Conservation (phyloP, 768 basidiomycete genomes). For the Fibroporia radiculosa region DNA sequence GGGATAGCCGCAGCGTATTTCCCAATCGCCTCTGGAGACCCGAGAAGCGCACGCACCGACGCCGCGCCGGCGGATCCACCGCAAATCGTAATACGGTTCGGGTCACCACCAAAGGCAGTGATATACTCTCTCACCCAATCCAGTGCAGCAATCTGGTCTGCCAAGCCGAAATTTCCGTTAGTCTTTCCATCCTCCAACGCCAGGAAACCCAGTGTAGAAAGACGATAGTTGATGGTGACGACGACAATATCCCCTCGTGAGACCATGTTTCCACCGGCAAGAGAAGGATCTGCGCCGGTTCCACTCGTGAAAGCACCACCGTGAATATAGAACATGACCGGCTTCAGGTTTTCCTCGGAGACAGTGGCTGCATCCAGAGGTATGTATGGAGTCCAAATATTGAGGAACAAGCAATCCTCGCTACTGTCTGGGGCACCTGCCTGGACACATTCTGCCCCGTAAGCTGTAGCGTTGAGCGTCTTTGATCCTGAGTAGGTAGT, state of each 20-base stretch:
- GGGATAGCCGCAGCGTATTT: slow-evolving; percentile 27
- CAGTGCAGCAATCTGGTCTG: slow-evolving; percentile 33
- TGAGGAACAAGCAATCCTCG: slow-evolving; percentile 42
- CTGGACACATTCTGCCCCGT: slow-evolving; percentile 16
- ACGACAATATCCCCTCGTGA: slow-evolving; percentile 35
- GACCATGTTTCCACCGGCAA: slow-evolving; percentile 37
- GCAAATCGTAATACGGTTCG: slow-evolving; percentile 40
- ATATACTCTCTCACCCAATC: slow-evolving; percentile 46
- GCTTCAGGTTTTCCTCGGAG: slow-evolving; percentile 23
- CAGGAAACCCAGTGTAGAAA: slow-evolving; percentile 37
- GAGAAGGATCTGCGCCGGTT: slow-evolving; percentile 31
- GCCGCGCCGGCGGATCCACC: slow-evolving; percentile 49
- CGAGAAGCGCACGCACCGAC: slow-evolving; percentile 28
- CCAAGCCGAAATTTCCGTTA: slow-evolving; percentile 40
- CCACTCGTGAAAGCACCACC: slow-evolving; percentile 39
- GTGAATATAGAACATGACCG: slow-evolving; percentile 45
- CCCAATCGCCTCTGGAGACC: slow-evolving; percentile 24
- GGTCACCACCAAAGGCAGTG: slow-evolving; percentile 48
- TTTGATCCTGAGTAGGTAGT: slow-evolving; percentile 21
- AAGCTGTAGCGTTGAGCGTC: slow-evolving; percentile 23
- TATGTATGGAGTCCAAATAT: slow-evolving; percentile 36
- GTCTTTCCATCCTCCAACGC: slow-evolving; percentile 34
- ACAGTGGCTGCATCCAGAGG: slow-evolving; percentile 14
- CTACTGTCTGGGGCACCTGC: slow-evolving; percentile 21
- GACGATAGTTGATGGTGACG: slow-evolving; percentile 30